Percentiles rank a stretch among this genome's conserved stretches.
These are phyloP conservation scores for Fragaria iinumae DNA, from an alignment of 306 rosid species.

Conservation along the genomic window DNA sequence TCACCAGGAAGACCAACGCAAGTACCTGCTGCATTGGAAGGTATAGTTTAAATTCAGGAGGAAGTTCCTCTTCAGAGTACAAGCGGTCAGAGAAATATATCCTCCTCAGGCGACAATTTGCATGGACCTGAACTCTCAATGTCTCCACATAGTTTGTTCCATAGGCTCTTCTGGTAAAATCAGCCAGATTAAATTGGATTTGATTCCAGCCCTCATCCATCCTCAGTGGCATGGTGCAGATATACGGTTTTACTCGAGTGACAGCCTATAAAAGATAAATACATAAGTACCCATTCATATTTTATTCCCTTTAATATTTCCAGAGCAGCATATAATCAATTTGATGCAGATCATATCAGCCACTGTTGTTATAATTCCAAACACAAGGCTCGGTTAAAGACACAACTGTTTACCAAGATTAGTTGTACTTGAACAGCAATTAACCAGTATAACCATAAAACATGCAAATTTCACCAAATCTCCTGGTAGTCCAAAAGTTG, in stretches of 20 bases:
- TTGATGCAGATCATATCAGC: neutral
- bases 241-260: constrained; percentile 85
- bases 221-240: constrained; percentile 90
- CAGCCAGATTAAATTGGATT: constrained; percentile 79
- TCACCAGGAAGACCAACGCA: neutral
- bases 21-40: constrained; percentile 88
- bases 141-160: constrained; percentile 98
- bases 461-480: neutral
- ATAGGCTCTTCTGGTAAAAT: constrained; percentile 89
- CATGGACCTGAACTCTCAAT: constrained; percentile 92
- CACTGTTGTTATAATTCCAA: neutral
- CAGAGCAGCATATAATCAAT: neutral
- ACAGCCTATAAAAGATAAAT: constrained; percentile 46
- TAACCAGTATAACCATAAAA: neutral
- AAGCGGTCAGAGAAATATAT: constrained; percentile 89
- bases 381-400: constrained; percentile 1
- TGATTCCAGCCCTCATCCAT: constrained; percentile 97
- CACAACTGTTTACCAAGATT: neutral
- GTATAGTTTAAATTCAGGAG: constrained; percentile 86
- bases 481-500: neutral
- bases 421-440: neutral
- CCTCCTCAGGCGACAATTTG: constrained; percentile 92
- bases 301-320: neutral
- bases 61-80: constrained; percentile 95
- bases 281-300: neutral